Conservation (phyloP, 2,329 filamentous ascomycete species). For the Cytospora schulzeri region DNA sequence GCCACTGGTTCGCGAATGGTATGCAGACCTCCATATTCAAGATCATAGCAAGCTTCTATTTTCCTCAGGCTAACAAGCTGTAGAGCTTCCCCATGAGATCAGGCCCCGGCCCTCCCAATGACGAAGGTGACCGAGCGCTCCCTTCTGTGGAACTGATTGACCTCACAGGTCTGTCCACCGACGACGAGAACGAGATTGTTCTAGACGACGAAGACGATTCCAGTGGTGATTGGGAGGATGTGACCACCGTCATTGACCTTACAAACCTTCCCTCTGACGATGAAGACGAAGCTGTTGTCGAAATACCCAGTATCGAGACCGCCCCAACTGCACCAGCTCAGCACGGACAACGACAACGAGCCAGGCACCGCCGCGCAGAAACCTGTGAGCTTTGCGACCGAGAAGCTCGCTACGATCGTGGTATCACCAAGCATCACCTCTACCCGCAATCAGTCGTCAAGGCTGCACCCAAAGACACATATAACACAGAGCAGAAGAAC, state of each 20-base stretch:
- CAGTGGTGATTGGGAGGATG: slow-evolving; percentile 6
- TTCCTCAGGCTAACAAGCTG: neutral
- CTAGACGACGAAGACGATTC: neutral
- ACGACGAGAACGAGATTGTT: neutral
- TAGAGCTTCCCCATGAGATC: neutral
- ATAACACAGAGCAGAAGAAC: neutral
- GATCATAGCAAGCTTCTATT: no score
- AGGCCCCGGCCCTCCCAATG: slow-evolving; percentile 5
- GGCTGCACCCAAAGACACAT: neutral
- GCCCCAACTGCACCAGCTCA: neutral
- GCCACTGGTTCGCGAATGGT: neutral
- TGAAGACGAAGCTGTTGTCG: neutral
- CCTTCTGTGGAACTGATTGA: slow-evolving; percentile 9
- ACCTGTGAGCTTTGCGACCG: slow-evolving; percentile 15
- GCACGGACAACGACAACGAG: neutral
- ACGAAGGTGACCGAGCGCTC: neutral
- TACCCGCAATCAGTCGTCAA: slow-evolving; percentile 12
- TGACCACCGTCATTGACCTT: neutral
- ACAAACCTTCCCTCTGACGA: slow-evolving; percentile 1
- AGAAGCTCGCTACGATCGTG: slow-evolving; percentile 12
- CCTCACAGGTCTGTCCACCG: slow-evolving; percentile 6
- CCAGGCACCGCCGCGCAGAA: neutral
- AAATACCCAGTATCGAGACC: neutral
- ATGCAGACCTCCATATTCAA: neutral
- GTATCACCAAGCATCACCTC: slow-evolving; percentile 19